Conservation (phyloP, 1,284 basidiomycete species). For the Heterobasidion irregulare region DNA sequence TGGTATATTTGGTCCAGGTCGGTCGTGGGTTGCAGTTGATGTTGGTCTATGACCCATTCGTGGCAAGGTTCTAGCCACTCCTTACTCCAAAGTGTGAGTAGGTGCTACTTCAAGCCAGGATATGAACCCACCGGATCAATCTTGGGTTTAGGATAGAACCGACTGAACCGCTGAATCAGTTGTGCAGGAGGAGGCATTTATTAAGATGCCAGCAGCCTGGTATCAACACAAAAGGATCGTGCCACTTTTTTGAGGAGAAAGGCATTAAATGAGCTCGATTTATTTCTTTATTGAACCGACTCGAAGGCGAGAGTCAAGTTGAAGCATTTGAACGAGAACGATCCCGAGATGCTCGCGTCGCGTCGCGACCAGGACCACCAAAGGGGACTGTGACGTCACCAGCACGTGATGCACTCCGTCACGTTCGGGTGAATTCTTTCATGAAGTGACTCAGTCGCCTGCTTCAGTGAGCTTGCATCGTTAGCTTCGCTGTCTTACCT, state of each 20-base stretch:
- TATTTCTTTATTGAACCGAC: too few species aligned
- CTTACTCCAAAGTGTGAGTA: slow-evolving; percentile 22
- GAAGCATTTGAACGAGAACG: not conserved
- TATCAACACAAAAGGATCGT: not conserved
- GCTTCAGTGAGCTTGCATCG: too few species aligned
- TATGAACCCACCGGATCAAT: slow-evolving; percentile 15
- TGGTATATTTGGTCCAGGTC: slow-evolving; percentile 40
- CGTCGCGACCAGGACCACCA: too few species aligned
- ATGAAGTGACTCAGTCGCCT: too few species aligned
- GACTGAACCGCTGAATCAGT: slow-evolving; percentile 16
- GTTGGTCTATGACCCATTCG: slow-evolving; percentile 47
- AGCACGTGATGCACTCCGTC: too few species aligned
- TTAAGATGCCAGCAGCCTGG: not conserved
- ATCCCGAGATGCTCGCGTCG: not conserved
- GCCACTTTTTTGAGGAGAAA: too few species aligned
- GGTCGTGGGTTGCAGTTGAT: slow-evolving; percentile 33
- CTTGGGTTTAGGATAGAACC: slow-evolving; percentile 18
- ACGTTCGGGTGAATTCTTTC: too few species aligned
- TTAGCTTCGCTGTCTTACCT: too few species aligned
- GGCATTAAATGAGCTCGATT: too few species aligned
- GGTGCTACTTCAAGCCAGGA: too few species aligned
- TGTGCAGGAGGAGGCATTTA: slow-evolving; percentile 5
- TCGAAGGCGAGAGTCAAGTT: not conserved
- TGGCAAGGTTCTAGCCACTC: slow-evolving; percentile 70
- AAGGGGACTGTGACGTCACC: too few species aligned